Conservation (phyloP, 805 yeast species). For the Spathaspora arborariae region DNA sequence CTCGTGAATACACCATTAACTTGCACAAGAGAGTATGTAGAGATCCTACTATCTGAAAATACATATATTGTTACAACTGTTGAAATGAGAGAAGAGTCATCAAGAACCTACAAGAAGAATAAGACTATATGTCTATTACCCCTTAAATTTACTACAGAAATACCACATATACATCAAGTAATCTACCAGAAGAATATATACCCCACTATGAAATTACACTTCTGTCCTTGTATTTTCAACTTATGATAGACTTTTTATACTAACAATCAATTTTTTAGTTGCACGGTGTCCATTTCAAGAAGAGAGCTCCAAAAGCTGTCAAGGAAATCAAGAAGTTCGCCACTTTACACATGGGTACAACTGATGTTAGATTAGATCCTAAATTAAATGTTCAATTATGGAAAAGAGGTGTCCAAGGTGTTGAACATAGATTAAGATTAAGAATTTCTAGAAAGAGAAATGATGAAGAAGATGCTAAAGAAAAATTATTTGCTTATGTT, state of each 20-base stretch:
- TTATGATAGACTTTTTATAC: slow-evolving; percentile 21
- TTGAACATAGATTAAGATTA: slow-evolving; percentile 95
- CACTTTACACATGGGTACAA: slow-evolving; percentile 97
- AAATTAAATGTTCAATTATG: slow-evolving; percentile 97
- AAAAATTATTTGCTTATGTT: slow-evolving; percentile 95
- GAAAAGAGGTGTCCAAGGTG: slow-evolving; percentile 99
- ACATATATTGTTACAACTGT: too few species aligned
- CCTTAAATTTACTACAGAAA: background rate
- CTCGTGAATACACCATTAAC: slow-evolving; percentile 99
- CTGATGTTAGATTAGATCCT: slow-evolving; percentile 99
- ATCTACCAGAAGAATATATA: background rate
- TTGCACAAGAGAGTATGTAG: slow-evolving; percentile 95
- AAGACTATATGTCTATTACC: too few species aligned
- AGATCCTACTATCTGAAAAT: background rate
- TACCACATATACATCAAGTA: background rate
- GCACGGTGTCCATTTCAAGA: slow-evolving; percentile 98
- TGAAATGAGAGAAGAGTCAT: too few species aligned
- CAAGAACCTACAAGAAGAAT: too few species aligned
- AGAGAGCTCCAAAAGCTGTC: slow-evolving; percentile 99
- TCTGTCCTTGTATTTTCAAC: too few species aligned
- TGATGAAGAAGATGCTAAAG: slow-evolving; percentile 99
- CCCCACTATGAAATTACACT: too few species aligned
- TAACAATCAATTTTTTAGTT: slow-evolving; percentile 58
- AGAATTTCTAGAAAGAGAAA: slow-evolving; percentile 99
- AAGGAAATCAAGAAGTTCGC: slow-evolving; percentile 99